A percentile compares a stretch with the other conserved stretches of the same genome.
phyloP scores from a whole-genome alignment of 1,284 basidiomycete species.

The Hemileia vastatrix region DNA sequence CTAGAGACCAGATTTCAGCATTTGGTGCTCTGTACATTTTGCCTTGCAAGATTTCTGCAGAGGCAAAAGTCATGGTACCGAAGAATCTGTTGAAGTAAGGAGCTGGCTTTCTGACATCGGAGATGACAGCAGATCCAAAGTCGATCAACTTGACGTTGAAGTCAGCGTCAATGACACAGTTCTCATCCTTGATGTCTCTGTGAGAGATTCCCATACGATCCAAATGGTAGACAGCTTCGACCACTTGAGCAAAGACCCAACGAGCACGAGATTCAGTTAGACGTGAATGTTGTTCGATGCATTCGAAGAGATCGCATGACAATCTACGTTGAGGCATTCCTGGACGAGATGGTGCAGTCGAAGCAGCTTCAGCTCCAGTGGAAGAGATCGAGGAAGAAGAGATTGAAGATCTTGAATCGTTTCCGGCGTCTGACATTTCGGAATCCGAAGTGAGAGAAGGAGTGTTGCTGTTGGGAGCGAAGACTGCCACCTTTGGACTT shows the following conservation, averaged over 20 bases:
- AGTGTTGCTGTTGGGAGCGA: slow-evolving; percentile 2
- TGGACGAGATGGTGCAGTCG: slow-evolving; percentile 45
- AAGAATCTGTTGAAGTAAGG: slow-evolving; percentile 54
- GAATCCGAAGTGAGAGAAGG: neutral
- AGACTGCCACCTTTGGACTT: neutral
- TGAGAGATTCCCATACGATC: slow-evolving; percentile 68
- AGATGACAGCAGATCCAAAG: slow-evolving; percentile 76
- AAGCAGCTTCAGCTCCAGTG: slow-evolving; percentile 29
- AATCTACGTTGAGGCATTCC: slow-evolving; percentile 60
- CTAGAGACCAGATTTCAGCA: slow-evolving; percentile 85
- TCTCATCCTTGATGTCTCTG: slow-evolving; percentile 91
- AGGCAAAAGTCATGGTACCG: slow-evolving; percentile 40
- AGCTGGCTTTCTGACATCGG: slow-evolving; percentile 56
- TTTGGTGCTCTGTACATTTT: slow-evolving; percentile 57
- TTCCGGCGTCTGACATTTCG: slow-evolving; percentile 1
- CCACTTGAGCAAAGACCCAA: slow-evolving; percentile 75
- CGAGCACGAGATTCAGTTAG: slow-evolving; percentile 68
- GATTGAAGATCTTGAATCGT: slow-evolving; percentile 29
- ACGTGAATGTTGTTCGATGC: slow-evolving; percentile 74
- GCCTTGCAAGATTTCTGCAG: slow-evolving; percentile 66
- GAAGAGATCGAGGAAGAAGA: slow-evolving; percentile 24
- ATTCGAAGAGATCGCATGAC: slow-evolving; percentile 84
- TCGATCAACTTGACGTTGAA: slow-evolving; percentile 82
- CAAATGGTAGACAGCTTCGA: slow-evolving; percentile 71
- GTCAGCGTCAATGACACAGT: slow-evolving; percentile 68